Evolutionary conservation across 202 grass and related monocot species (phyloP), one percentile per base, ranked within the genome.

Genomic region (Setaria viridis): DNA sequence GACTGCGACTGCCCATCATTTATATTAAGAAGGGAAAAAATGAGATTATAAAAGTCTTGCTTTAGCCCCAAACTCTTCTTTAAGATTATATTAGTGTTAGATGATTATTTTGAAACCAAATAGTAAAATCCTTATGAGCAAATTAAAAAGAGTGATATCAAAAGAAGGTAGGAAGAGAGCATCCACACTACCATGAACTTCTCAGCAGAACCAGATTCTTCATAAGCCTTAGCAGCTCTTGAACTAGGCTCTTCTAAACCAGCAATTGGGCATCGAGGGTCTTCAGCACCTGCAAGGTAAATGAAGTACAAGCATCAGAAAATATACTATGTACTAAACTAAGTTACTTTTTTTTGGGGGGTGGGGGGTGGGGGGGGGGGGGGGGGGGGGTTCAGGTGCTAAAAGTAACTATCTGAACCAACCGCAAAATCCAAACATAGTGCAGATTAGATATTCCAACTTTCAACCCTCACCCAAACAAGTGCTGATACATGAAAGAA

Each of bases 211-310:
- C 86, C 81, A 72, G 39, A 71, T 72, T 86, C 67, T 49, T 70
- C 41, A 62, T 89, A 95, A 80, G 79, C 84, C 84, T 87, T 59
- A 43, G 80, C 39, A 85, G 89, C 56, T 85, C 30, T 91, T 39
- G 82, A 78, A 62, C 19, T 69, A 54, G 84, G 64, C 79, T 65
- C 67, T 83, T 91, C 59, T 74, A 98, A 70, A 78, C 93, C 95
- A 83, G 34, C 10, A 72, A 95, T 60, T 79, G 95, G 95, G 48
- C 95, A 98, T 2, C 95, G 89, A 50, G 53, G 86, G 77, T 98
- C 95, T 72, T 95, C 81, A 48, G 89, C 86, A 76, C 89, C 89
- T 95, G 83, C 49, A 86, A 75, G 20, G 20, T 55, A 87, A 84
- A 80, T 53, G 50, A 86, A 87, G 9, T 11, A 75, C 19, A 78